Evolutionary conservation across 805 yeast genomes (phyloP), one percentile per base, ranked within the genome.

Genomic region (Metschnikowia colocasiae): DNA sequence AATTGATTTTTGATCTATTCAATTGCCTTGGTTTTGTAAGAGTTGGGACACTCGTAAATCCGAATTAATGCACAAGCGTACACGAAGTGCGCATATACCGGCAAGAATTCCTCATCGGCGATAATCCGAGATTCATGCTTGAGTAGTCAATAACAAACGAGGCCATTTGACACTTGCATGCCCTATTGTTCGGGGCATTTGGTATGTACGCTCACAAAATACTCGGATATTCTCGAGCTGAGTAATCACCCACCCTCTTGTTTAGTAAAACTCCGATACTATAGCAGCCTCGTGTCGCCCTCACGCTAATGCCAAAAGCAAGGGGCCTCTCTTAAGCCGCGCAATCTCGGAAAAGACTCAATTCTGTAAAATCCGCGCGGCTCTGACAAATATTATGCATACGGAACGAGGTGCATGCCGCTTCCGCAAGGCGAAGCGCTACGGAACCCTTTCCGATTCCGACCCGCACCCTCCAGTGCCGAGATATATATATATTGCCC

Each of bases 391-490:
- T 19, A 4, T 29, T 6, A 9, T 29, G 27, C 34, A 8, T 29
- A 3, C 33, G 42, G 26, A 19, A 27, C 26, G 27, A 20, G 19
- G 7, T 22, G 15, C 27, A 20, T 27, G 27, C 42, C 42, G 33
- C 42, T 12, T 13, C 32, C 32, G 41, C n/a, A 22, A n/a, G 33
- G 33, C 42, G 42, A n/a, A 20, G 29, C 30, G 30, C 16, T 2
- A 16, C 43, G 37, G 36, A 40, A 31, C 35, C 12, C 16, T 8
- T 31, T 32, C 43, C 27, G 27, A 8, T 22, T 29, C 46, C 46
- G 41, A 43, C 30, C 33, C 46, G 31, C 30, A 23, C 10, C 18
- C 29, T 2, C 16, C 27, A 35, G 15, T 4, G 18, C 7, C 4
- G 26, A 7, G 26, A 35, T 35, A 35, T 26, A 6, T 26, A 6